Conservation (phyloP, 345 rosid genomes). For the Citrus sp. region DNA sequence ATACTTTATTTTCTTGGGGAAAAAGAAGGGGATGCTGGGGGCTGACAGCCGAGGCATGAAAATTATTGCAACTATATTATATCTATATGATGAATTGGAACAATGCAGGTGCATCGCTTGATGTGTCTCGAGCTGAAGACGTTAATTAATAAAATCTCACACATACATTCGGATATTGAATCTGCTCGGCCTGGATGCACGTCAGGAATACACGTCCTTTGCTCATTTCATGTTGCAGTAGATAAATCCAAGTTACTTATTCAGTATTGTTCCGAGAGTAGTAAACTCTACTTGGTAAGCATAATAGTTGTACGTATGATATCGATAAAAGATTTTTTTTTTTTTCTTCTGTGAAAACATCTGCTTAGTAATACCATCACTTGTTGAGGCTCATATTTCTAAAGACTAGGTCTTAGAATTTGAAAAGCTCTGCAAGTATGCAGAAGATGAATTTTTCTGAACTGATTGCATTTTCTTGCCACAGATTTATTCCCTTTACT, state of each 20-base stretch:
- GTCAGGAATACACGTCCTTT: constrained; percentile 24
- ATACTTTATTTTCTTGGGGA: neutral
- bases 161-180: constrained; percentile 28
- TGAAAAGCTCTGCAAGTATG: neutral
- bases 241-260: constrained; percentile 35
- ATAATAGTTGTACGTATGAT: neutral
- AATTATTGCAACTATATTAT: neutral
- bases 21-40: neutral
- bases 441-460: neutral
- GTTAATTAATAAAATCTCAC: constrained; percentile 21
- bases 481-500: neutral
- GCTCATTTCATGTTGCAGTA: constrained; percentile 24
- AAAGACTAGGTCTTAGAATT: neutral
- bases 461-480: neutral
- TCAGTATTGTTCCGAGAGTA: constrained; percentile 38
- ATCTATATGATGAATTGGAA: neutral
- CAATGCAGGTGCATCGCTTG: constrained; percentile 37
- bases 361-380: neutral
- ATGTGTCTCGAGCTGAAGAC: constrained; percentile 38
- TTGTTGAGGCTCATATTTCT: neutral
- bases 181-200: constrained; percentile 36
- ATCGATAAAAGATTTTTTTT: neutral
- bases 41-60: neutral
- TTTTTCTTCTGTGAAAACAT: neutral
- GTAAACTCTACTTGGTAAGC: constrained; percentile 47